Evolutionary conservation across 768 basidiomycete species (phyloP).

Genomic region (Naganishia vaughanmartiniae): DNA sequence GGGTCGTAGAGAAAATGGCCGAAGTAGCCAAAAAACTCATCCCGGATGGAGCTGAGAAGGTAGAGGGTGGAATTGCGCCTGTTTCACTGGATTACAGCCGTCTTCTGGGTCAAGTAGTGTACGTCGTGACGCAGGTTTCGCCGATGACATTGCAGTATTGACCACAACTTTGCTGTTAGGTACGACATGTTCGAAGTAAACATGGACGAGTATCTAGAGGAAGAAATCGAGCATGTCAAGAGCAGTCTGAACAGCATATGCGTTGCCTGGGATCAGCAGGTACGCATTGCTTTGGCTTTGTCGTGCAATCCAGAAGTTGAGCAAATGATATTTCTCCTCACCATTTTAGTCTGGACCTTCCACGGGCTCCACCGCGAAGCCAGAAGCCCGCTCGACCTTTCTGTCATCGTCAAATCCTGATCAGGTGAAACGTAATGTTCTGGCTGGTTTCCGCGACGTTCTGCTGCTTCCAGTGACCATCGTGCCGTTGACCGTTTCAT

Average conservation of each 20-base stretch:
- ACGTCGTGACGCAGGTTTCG: no score
- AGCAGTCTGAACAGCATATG: slow-evolving; percentile 70
- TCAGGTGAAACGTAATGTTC: slow-evolving; percentile 83
- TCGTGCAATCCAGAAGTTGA: background rate
- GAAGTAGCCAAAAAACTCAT: background rate
- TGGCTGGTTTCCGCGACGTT: slow-evolving; percentile 84
- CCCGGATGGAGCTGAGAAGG: no score
- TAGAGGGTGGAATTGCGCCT: background rate
- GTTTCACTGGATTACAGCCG: background rate
- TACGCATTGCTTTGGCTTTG: slow-evolving; percentile 46
- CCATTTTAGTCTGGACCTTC: slow-evolving; percentile 2
- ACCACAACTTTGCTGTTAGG: slow-evolving; percentile 53
- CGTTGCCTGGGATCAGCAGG: slow-evolving; percentile 75
- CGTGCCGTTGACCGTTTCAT: slow-evolving; percentile 71
- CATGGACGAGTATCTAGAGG: slow-evolving; percentile 96
- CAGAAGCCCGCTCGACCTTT: slow-evolving; percentile 59
- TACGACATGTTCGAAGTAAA: slow-evolving; percentile 92
- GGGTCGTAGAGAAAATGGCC: slow-evolving; percentile 65
- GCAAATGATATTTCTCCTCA: background rate
- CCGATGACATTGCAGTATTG: background rate
- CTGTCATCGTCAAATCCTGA: slow-evolving; percentile 83
- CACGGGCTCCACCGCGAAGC: background rate
- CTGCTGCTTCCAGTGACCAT: slow-evolving; percentile 92
- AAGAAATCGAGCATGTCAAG: slow-evolving; percentile 82
- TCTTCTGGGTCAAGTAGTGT: slow-evolving; percentile 7